phyloP scores from a whole-genome alignment of 2,329 filamentous ascomycete genomes.

The Microcyclospora tardicrescens region DNA sequence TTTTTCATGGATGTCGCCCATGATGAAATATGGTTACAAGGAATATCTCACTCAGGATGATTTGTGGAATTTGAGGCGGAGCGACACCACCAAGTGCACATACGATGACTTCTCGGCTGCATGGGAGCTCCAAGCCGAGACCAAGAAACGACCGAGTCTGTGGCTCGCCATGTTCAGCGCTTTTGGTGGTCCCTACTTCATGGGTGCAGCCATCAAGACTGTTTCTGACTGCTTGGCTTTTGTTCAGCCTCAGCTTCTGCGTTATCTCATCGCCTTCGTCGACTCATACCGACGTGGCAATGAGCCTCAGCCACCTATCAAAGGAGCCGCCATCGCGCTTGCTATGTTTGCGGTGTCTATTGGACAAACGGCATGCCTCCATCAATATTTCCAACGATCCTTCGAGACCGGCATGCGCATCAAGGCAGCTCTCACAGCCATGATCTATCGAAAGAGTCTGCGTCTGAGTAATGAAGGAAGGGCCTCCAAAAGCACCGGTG shows the following conservation, averaged over 20 bases:
- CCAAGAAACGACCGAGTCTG: slow-evolving; percentile 56
- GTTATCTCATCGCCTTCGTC: slow-evolving; percentile 72
- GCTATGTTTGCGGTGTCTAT: slow-evolving; percentile 85
- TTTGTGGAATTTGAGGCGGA: slow-evolving; percentile 76
- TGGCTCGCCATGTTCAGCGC: slow-evolving; percentile 77
- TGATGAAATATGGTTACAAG: slow-evolving; percentile 93
- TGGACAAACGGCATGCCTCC: slow-evolving; percentile 76
- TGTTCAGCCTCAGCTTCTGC: slow-evolving; percentile 77
- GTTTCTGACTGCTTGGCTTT: slow-evolving; percentile 78
- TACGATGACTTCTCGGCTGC: slow-evolving; percentile 55
- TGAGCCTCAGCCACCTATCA: slow-evolving; percentile 60
- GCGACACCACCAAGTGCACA: slow-evolving; percentile 67
- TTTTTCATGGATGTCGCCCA: slow-evolving; percentile 95
- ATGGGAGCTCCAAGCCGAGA: slow-evolving; percentile 63
- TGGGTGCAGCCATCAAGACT: slow-evolving; percentile 78
- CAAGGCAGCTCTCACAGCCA: slow-evolving; percentile 76
- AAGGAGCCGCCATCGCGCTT: slow-evolving; percentile 76
- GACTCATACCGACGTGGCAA: slow-evolving; percentile 54
- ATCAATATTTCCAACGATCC: slow-evolving; percentile 93
- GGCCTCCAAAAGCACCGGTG: slow-evolving; percentile 77
- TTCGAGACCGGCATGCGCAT: slow-evolving; percentile 96
- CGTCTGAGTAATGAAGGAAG: slow-evolving; percentile 87
- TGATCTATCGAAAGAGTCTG: slow-evolving; percentile 87
- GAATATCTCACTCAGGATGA: slow-evolving; percentile 88
- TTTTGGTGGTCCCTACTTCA: slow-evolving; percentile 72